Evolutionary conservation across 768 basidiomycete species (phyloP).

Genomic region (Boletellus ananiceps): DNA sequence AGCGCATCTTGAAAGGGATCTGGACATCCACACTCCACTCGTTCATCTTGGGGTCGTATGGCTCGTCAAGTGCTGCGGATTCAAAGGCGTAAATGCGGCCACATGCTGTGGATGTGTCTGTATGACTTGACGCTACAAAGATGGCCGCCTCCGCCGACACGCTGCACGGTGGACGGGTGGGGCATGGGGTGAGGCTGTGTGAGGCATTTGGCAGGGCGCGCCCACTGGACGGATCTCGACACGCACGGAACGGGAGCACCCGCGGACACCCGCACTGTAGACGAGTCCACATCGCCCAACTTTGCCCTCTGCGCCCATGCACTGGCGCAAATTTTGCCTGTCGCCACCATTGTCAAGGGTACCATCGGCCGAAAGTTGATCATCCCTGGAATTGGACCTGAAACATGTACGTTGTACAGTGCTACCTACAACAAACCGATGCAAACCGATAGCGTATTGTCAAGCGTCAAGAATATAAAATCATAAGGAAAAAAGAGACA

Average conservation of each 20-base stretch:
- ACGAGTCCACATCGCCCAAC: slow-evolving; percentile 1
- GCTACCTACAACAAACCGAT: slow-evolving; percentile 29
- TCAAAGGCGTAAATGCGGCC: slow-evolving; percentile 1
- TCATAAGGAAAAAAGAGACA: slow-evolving; percentile 17
- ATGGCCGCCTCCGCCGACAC: slow-evolving; percentile 21
- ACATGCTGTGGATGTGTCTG: slow-evolving; percentile 13
- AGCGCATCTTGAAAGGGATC: too few species aligned
- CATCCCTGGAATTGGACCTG: not conserved
- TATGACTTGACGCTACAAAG: slow-evolving; percentile 19
- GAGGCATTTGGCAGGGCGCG: slow-evolving; percentile 4
- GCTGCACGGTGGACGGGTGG: slow-evolving; percentile 18
- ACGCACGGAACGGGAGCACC: slow-evolving; percentile 5
- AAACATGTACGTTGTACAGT: slow-evolving; percentile 25
- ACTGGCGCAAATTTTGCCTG: not conserved
- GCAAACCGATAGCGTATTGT: slow-evolving; percentile 25
- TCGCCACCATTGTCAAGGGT: too few species aligned
- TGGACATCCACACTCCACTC: not conserved
- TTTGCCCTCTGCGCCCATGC: not conserved
- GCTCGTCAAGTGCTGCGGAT: slow-evolving; percentile 10
- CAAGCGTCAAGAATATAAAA: slow-evolving; percentile 29
- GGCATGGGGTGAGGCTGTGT: slow-evolving; percentile 26
- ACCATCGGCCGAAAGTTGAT: too few species aligned
- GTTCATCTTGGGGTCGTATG: slow-evolving; percentile 1
- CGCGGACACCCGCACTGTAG: slow-evolving; percentile 9
- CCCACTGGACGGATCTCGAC: slow-evolving; percentile 19